Evolutionary conservation across 768 basidiomycete genomes (phyloP).

Genomic region (Amanita phalloides): DNA sequence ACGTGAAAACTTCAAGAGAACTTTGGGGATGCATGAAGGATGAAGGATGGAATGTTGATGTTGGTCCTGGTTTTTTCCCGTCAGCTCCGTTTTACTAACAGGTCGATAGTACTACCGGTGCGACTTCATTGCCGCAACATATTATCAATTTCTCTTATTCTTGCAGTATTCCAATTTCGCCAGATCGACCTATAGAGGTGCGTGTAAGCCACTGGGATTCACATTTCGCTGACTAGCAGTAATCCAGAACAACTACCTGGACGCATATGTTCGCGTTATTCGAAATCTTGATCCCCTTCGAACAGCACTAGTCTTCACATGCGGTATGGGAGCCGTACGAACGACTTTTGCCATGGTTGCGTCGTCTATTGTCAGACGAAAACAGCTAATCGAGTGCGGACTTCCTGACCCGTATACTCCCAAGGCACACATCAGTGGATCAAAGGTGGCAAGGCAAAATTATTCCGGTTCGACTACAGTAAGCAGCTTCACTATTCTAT

Average conservation of each 20-base stretch:
- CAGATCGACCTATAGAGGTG: constrained; percentile 85
- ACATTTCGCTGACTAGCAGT: background rate
- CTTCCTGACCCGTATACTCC: constrained; percentile 68
- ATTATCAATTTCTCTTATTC: background rate
- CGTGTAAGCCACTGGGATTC: background rate
- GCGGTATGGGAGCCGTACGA: constrained; percentile 94
- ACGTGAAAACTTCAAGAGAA: constrained; percentile 82
- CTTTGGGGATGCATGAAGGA: constrained; percentile 71
- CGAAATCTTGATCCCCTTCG: constrained; percentile 65
- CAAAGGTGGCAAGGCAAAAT: background rate
- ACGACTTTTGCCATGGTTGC: constrained; percentile 98
- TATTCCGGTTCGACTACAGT: constrained; percentile 40
- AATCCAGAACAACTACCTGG: constrained; percentile 82
- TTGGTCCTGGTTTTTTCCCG: constrained; percentile 21
- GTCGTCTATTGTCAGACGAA: constrained; percentile 75
- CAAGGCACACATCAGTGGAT: constrained; percentile 17
- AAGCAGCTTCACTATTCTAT: constrained; percentile 4
- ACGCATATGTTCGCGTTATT: constrained; percentile 82
- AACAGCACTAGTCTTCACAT: constrained; percentile 86
- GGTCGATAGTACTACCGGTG: constrained; percentile 63
- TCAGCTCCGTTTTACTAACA: constrained; percentile 2
- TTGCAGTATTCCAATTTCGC: constrained; percentile 84
- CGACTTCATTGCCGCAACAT: background rate
- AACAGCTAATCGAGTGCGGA: constrained; percentile 56
- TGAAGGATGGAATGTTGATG: constrained; percentile 90